phyloP scores from a whole-genome alignment of 305 asterid genomes.

The Fraxinus floribunda region DNA sequence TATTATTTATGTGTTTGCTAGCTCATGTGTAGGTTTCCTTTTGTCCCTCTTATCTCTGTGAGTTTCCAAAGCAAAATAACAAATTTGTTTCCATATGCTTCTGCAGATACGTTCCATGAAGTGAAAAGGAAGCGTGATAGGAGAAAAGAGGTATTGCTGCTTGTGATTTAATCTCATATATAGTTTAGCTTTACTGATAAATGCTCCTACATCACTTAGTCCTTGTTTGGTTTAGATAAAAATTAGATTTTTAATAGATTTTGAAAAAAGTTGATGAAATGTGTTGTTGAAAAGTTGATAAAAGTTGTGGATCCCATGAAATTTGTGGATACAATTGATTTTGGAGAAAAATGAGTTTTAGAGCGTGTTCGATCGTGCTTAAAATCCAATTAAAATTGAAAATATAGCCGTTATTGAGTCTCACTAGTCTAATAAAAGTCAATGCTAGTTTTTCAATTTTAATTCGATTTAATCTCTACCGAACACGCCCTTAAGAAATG shows the following conservation, averaged over 20 bases:
- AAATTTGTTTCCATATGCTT: conserved; percentile 20
- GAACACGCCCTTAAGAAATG: background rate
- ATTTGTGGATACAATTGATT: background rate
- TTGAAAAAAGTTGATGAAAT: background rate
- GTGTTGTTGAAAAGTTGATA: background rate
- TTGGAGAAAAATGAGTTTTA: background rate
- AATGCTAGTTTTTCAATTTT: no score
- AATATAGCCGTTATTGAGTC: no score
- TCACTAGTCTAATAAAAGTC: no score
- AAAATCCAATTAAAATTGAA: no score
- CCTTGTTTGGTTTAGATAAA: background rate
- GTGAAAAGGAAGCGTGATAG: conserved; percentile 82
- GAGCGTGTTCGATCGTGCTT: no score
- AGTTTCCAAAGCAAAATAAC: conserved; percentile 21
- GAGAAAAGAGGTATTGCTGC: conserved; percentile 67
- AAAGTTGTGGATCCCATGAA: background rate
- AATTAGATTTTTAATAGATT: background rate
- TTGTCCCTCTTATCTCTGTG: conserved; percentile 18
- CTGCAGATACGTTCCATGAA: conserved; percentile 86
- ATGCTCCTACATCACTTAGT: background rate
- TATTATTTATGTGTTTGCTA: conserved; percentile 12
- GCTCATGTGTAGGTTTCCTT: conserved; percentile 16
- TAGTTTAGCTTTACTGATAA: background rate
- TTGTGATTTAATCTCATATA: background rate
- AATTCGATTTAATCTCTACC: no score